Base-by-base conservation (phyloP, 2,329 filamentous ascomycete genomes). In the Nannizziopsis barbatae region DNA sequence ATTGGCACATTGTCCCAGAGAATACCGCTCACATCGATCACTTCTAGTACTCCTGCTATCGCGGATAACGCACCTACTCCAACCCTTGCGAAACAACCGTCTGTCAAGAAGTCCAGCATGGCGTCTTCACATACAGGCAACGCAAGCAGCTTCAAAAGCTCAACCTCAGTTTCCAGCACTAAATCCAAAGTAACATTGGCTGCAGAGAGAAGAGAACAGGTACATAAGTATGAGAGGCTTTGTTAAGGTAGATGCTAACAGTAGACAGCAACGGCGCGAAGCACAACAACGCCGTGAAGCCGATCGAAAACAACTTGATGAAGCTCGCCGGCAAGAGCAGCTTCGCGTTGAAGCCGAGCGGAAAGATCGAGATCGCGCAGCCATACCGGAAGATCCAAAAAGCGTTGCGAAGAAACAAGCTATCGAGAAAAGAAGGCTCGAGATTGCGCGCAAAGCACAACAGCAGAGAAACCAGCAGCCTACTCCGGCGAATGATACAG, bases 201-300 rank as follows among this genome's bases (percentile, higher is more conserved):
- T 42, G 86, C 83, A 2, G 84, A 86, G 60, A 89, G 88, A 65
- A 90, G 84, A 61, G 87, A 94, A 62, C 83, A 81, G 58, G 70
- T 71, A 60, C 52, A 56, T 56, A 40, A 20, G 22, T 30, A 36
- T 35, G 12, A 15, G 8, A 6, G 8, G 18, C 32, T 15, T 49
- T 27, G 53, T 50, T 33, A 43, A 37, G 43, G 30, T 38, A 33
- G 47, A 36, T 42, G 12, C 35, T 50, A 42, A 52, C 17, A 32
- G 20, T 11, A 32, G 15, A 33, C 36, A 79, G 62, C 88, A 94
- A 57, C 86, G 93, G 61, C 79, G 81, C 42, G 85, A 88, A 55
- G 79, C 80, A 11, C 81, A 88, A 15, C 81, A 83, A 33, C 95
- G 93, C 66, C 77, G 81, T 12, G 86, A 93, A 58, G 70, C 84